These are phyloP conservation scores for Chalciporus sphaerocephalus DNA, from an alignment of 768 basidiomycete genomes.

Conservation along the genomic window DNA sequence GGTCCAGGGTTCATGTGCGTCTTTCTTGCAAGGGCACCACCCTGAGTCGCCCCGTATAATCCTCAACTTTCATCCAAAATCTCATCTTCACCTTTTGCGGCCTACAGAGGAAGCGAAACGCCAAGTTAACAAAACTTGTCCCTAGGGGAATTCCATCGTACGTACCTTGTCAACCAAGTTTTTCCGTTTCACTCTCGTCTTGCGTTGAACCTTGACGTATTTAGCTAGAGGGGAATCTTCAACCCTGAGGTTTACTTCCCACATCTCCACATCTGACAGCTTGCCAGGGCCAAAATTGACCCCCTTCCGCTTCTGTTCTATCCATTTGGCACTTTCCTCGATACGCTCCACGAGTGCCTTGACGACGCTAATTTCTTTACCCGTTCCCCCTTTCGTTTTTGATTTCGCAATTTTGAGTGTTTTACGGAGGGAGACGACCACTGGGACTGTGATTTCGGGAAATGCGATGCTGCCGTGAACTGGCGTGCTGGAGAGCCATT, in stretches of 20 bases:
- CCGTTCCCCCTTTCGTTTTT: conserved; percentile 28
- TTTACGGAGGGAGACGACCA: conserved; percentile 67
- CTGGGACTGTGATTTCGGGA: conserved; percentile 85
- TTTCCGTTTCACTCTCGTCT: conserved; percentile 70
- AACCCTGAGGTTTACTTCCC: conserved; percentile 60
- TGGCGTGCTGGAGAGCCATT: conserved; percentile 67
- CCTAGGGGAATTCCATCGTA: background rate
- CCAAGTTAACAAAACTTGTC: conserved; percentile 15
- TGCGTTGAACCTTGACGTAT: conserved; percentile 77
- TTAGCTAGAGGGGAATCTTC: conserved; percentile 76
- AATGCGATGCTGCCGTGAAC: conserved; percentile 88
- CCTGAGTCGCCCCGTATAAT: background rate
- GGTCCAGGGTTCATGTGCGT: background rate
- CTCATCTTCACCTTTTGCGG: conserved; percentile 66
- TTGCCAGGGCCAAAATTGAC: conserved; percentile 76
- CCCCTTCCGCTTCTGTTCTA: conserved; percentile 62
- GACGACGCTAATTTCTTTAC: conserved; percentile 57
- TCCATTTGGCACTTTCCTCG: conserved; percentile 79
- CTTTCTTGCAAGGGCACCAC: no score
- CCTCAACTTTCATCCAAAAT: conserved; percentile 48
- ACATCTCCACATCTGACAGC: conserved; percentile 62
- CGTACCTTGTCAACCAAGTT: conserved; percentile 71
- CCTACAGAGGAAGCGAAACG: conserved; percentile 39
- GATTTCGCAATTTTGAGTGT: conserved; percentile 61
- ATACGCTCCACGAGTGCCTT: conserved; percentile 83